Evolutionary conservation across 2,329 filamentous ascomycete species (phyloP), one percentile per base, ranked within the genome.

Genomic region (Arachnopeziza araneosa): DNA sequence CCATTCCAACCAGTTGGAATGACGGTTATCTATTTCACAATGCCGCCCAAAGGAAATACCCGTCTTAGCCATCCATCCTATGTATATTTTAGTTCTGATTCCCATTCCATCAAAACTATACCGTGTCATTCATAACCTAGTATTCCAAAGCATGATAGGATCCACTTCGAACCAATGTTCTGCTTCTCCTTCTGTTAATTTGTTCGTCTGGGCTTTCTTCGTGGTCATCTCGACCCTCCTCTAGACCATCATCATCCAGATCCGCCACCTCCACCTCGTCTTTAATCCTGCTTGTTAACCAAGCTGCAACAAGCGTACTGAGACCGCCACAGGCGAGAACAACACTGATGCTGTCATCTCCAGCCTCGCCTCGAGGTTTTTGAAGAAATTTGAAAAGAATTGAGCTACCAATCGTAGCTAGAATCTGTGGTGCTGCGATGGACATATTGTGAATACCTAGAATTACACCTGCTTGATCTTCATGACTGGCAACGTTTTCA

Each of bases 371-470:
- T 64, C 93, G 83, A 0, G 91, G 91, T 74, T 96, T 96, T 76
- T 98, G 93, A 69, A 93, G 83, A 50, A 88, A 77, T 70, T 85
- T 87, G 78, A 98, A 98, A 63, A 98, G 89, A 61, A 89, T 78
- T 70, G 89, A 92, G 61, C 90, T 93, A 24, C 89, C 85, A 26
- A 97, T 77, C 6, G 92, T 97, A 12, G 93, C 92, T 58, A 97
- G 82, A 62, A 97, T 93, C 72, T 98, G 93, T 1, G 93, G 93
- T 5, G 91, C 87, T 0, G 93, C 91, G 67, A 98, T 90, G 19
- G 93, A 88, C 76, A 98, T 93, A 74, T 98, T 98, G 78, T 98
- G 93, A 58, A 98, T 92, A 9, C 93, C 93, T 1, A 98, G 82
- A 52, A 98, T 91, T 50, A 97, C 89, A 50, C 93, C 71, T 50